A percentile compares a stretch with the other conserved stretches of the same genome.
Evolutionary conservation across 495 filamentous ascomycete genomes (phyloP).

Genomic region (Tuber aestivum): DNA sequence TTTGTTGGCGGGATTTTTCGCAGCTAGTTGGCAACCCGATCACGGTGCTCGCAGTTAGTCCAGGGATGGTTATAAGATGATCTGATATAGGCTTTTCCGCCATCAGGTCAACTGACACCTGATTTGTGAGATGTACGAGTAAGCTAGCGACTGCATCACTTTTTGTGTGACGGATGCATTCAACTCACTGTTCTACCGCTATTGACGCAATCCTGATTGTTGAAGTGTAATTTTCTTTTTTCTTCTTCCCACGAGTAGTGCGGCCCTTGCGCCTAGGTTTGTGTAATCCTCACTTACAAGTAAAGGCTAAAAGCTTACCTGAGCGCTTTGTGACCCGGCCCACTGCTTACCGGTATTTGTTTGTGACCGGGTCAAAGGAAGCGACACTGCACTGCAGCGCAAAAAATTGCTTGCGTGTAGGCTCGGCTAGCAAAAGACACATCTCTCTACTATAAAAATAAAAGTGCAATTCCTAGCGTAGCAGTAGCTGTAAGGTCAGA

Average conservation of each 20-base stretch:
- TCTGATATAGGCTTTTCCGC: not conserved
- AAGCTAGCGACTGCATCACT: not conserved
- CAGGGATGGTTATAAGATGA: not conserved
- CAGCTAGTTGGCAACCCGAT: not conserved
- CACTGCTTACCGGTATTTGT: not conserved
- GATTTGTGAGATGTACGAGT: no score
- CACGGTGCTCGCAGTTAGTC: not conserved
- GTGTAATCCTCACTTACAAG: no score
- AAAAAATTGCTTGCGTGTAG: not conserved
- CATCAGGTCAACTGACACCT: not conserved
- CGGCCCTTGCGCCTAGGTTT: no score
- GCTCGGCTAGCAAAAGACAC: not conserved
- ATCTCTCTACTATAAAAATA: not conserved
- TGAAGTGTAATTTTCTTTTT: not conserved
- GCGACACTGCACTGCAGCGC: not conserved
- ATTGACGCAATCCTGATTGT: not conserved
- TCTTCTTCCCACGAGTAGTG: no score
- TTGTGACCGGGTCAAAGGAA: not conserved
- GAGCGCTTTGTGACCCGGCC: no score
- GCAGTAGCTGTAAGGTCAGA: no score
- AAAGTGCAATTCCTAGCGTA: no score
- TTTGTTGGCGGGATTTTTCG: not conserved
- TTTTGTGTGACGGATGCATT: not conserved
- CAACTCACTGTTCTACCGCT: not conserved
- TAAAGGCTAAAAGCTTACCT: no score